Evolutionary conservation across 768 basidiomycete genomes (phyloP).

Genomic region (Boletus rubroflammeus): DNA sequence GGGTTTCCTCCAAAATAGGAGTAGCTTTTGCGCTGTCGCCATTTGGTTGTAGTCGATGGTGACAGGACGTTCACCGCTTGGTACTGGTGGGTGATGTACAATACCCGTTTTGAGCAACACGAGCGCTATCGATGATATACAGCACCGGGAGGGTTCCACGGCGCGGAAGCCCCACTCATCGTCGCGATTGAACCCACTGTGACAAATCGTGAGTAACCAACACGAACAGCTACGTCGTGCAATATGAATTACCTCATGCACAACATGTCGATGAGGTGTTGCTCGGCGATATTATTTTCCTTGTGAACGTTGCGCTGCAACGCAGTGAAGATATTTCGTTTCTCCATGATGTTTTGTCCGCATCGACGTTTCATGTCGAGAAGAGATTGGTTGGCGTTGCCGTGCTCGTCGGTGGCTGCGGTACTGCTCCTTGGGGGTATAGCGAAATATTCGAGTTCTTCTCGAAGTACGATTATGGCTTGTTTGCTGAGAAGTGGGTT

Average conservation of each 20-base stretch:
- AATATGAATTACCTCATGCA: slow-evolving; percentile 82
- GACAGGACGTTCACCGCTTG: slow-evolving; percentile 64
- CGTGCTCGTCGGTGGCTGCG: slow-evolving; percentile 69
- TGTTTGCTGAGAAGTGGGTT: slow-evolving; percentile 95
- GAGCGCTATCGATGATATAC: slow-evolving; percentile 97
- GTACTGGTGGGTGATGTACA: slow-evolving; percentile 52
- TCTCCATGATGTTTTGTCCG: slow-evolving; percentile 83
- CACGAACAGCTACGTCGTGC: background rate
- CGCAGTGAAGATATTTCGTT: slow-evolving; percentile 93
- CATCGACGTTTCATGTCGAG: slow-evolving; percentile 81
- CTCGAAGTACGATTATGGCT: slow-evolving; percentile 96
- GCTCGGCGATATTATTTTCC: slow-evolving; percentile 98
- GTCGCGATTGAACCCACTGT: slow-evolving; percentile 89
- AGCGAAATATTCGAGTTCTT: slow-evolving; percentile 97
- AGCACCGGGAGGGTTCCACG: slow-evolving; percentile 92
- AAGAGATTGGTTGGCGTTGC: slow-evolving; percentile 74
- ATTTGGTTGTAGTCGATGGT: slow-evolving; percentile 90
- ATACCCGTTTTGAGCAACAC: slow-evolving; percentile 98
- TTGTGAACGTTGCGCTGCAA: slow-evolving; percentile 98
- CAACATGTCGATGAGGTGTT: slow-evolving; percentile 99
- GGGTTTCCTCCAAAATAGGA: slow-evolving; percentile 98
- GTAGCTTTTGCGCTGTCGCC: slow-evolving; percentile 94
- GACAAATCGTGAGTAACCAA: slow-evolving; percentile 9
- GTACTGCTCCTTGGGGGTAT: slow-evolving; percentile 73
- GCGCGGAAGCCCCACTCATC: slow-evolving; percentile 98